A percentile compares a stretch with the other conserved stretches of the same genome.
Evolutionary conservation across 164 flowering plant genomes (phyloP).

Genomic region (Chimonanthus praecox): DNA sequence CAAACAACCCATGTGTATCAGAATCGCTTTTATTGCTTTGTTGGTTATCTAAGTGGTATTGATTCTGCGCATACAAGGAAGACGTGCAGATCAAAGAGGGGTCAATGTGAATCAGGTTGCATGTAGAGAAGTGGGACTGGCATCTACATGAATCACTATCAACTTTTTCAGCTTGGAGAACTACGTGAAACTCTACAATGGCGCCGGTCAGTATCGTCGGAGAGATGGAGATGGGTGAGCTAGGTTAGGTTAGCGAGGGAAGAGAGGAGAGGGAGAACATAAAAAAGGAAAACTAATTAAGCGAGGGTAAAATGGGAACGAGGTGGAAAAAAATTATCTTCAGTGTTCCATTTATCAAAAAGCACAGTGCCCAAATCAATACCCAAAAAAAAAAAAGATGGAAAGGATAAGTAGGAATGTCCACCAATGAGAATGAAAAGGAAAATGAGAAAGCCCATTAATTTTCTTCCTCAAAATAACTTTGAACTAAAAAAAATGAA

Average conservation of each 20-base stretch:
- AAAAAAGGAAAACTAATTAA: conserved; percentile 6
- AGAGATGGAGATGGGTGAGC: conserved; percentile 35
- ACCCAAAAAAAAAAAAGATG: too few species aligned
- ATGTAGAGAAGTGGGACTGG: conserved; percentile 20
- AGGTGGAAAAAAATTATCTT: too few species aligned
- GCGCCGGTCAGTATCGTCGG: conserved; percentile 43
- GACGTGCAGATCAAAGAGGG: conserved; percentile 38
- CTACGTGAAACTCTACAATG: conserved; percentile 27
- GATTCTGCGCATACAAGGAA: conserved; percentile 30
- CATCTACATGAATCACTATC: conserved; percentile 33
- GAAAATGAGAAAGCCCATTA: too few species aligned
- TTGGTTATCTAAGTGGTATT: conserved; percentile 31
- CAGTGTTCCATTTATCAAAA: too few species aligned
- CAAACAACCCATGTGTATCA: too few species aligned
- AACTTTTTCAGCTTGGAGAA: conserved; percentile 56
- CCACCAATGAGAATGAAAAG: too few species aligned
- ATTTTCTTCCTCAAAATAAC: too few species aligned
- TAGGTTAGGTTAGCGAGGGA: conserved; percentile 36
- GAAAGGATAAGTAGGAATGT: too few species aligned
- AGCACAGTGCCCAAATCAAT: too few species aligned
- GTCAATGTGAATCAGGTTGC: conserved; percentile 47
- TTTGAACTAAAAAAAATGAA: too few species aligned
- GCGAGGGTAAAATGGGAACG: too few species aligned
- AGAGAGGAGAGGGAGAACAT: conserved; percentile 47
- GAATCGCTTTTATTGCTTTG: conserved; percentile 31